Evolutionary conservation across 2,329 filamentous ascomycete genomes (phyloP), one percentile per base, ranked within the genome.

Genomic region (Claviceps capensis): DNA sequence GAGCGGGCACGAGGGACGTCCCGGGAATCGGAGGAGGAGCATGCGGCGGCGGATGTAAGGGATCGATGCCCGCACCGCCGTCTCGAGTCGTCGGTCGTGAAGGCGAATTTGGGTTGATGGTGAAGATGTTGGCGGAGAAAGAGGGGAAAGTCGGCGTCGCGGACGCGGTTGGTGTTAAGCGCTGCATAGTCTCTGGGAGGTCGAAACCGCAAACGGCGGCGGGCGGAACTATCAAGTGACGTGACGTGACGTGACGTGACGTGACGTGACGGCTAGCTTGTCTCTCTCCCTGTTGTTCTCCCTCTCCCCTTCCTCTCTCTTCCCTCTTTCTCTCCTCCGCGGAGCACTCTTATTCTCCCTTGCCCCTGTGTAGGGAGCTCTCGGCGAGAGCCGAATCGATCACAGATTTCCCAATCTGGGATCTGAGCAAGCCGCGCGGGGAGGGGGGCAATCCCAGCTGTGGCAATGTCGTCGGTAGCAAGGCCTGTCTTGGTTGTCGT

Each of bases 11-110:
- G 49, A 50, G 11, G 17, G 47, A 19, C 3, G 51, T 17, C 34
- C 42, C 22, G 13, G 48, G 43, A 8, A 47, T 38, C 4, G 63
- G 62, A 61, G 51, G 67, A 57, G 50, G 42, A 4, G 53, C 42
- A 26, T 41, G 53, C 42, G 50, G 47, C 14, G 42, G 47, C 16
- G 42, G 47, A 50, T 36, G 62, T 52, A 41, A 60, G 56, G 50
- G 63, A 54, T 44, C 53, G 46, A 53, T 22, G 50, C 53, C 51
- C 49, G 48, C 19, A 50, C 53, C 53, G 50, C 62, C 66, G 55
- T 69, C 67, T 58, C 67, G 67, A 9, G 67, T 70, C 16, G 62
- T 58, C 23, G 67, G 67, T 19, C 67, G 63, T 30, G 65, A 65
- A 19, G 55, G 50, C 19, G 62, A 52, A 5, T 44, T 22, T 14